Evolutionary conservation across 768 basidiomycete species (phyloP).

Genomic region (Tephrocybe sp.): DNA sequence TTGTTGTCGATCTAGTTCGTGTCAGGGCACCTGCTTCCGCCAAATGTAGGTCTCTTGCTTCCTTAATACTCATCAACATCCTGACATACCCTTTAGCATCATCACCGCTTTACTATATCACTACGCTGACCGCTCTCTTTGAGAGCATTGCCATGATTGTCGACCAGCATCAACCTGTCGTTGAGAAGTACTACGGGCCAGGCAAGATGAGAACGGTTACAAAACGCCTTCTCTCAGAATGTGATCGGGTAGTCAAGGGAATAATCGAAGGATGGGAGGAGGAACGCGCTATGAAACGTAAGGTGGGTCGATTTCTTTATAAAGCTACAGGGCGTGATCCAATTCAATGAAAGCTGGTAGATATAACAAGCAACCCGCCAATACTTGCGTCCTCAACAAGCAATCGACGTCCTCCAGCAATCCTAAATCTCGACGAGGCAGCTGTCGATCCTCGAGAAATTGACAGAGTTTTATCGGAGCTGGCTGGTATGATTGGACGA

Average conservation of each 20-base stretch:
- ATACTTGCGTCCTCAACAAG: conserved; percentile 29
- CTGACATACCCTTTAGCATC: conserved; percentile 58
- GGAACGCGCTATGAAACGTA: conserved; percentile 80
- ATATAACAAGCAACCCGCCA: conserved; percentile 43
- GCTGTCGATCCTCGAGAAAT: conserved; percentile 84
- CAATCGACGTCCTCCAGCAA: conserved; percentile 27
- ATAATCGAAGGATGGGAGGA: conserved; percentile 89
- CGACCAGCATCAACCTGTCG: conserved; percentile 95
- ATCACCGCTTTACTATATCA: conserved; percentile 89
- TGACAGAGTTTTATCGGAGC: conserved; percentile 86
- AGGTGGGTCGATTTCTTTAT: conserved; percentile 45
- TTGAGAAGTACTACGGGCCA: conserved; percentile 95
- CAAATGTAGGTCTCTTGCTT: conserved; percentile 58
- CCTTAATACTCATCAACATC: background rate
- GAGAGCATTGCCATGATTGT: conserved; percentile 96
- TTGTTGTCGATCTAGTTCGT: conserved; percentile 89
- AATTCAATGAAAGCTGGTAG: conserved; percentile 52
- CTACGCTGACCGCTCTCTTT: conserved; percentile 86
- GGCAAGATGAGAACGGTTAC: conserved; percentile 87
- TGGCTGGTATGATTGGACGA: conserved; percentile 85
- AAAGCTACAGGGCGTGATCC: too few species aligned
- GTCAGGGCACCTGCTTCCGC: conserved; percentile 74
- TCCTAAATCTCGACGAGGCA: conserved; percentile 45
- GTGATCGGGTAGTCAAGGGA: conserved; percentile 77
- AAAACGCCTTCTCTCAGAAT: conserved; percentile 75